A percentile compares a stretch with the other conserved stretches of the same genome.
Conservation (phyloP, 208 protist species). For the Lotmaria passim region DNA sequence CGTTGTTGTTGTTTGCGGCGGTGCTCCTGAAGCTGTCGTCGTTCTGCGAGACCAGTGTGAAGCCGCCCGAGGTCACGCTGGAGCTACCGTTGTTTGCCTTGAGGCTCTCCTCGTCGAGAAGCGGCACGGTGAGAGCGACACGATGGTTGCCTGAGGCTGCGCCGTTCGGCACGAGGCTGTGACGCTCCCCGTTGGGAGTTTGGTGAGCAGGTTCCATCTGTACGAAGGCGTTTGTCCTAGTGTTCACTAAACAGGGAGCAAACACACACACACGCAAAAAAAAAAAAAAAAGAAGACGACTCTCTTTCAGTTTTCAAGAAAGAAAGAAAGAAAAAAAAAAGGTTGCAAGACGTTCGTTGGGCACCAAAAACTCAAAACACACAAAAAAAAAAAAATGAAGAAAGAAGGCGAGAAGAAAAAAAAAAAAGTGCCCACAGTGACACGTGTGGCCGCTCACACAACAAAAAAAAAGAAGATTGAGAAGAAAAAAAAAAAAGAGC, state of each 20-base stretch:
- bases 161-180: conserved; percentile 27
- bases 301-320: too few species aligned
- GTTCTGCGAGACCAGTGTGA: conserved; percentile 36
- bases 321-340: neutral
- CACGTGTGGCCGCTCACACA: too few species aligned
- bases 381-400: too few species aligned
- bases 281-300: neutral
- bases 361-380: too few species aligned
- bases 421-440: too few species aligned
- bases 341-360: too few species aligned
- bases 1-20: neutral
- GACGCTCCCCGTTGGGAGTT: conserved; percentile 19
- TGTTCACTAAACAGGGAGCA: neutral
- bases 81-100: conserved; percentile 12
- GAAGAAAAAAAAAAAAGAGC: neutral
- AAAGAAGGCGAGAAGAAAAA: too few species aligned
- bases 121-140: conserved; percentile 30
- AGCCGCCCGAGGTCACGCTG: conserved; percentile 1
- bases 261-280: conserved; percentile 4
- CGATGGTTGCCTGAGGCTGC: neutral
- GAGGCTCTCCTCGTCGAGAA: conserved; percentile 55
- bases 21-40: conserved; percentile 23
- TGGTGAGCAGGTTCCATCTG: conserved; percentile 6
- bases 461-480: too few species aligned
- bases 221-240: too few species aligned